Percentiles rank a stretch among this genome's conserved stretches.
These are phyloP conservation scores for Diplodia corticola DNA, from an alignment of 2,329 filamentous ascomycete species.

Conservation along the genomic window DNA sequence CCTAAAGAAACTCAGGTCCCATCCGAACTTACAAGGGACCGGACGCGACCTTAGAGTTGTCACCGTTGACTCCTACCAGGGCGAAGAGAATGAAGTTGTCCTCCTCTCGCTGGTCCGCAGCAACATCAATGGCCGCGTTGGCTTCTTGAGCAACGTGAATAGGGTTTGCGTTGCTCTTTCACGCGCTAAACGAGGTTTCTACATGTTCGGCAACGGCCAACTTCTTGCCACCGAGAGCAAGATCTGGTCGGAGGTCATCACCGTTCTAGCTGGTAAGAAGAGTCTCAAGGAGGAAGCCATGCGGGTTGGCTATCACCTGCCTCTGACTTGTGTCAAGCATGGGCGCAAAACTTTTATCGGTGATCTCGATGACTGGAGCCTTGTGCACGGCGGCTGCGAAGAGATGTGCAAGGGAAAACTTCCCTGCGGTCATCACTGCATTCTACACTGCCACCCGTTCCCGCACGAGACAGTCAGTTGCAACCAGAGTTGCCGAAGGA, in stretches of 20 bases:
- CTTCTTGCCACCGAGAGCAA: constrained; percentile 50
- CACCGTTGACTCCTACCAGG: constrained; percentile 88
- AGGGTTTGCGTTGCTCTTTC: constrained; percentile 64
- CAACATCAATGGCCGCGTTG: constrained; percentile 59
- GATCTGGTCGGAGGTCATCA: constrained; percentile 55
- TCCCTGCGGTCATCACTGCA: constrained; percentile 38
- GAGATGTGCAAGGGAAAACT: constrained; percentile 24
- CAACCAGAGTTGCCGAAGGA: not conserved
- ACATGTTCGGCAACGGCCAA: constrained; percentile 76
- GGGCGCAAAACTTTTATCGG: constrained; percentile 52
- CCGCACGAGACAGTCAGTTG: constrained; percentile 3
- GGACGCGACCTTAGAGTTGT: constrained; percentile 60
- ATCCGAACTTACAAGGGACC: constrained; percentile 44
- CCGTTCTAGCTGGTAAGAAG: constrained; percentile 46
- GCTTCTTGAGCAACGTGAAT: constrained; percentile 70
- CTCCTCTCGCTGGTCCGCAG: constrained; percentile 79
- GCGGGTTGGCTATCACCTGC: constrained; percentile 56
- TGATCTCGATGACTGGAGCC: constrained; percentile 10
- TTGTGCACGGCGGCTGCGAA: constrained; percentile 17
- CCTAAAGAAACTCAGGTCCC: constrained; percentile 48
- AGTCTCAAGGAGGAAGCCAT: constrained; percentile 30
- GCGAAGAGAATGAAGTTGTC: constrained; percentile 84
- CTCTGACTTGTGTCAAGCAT: constrained; percentile 65
- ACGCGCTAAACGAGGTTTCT: constrained; percentile 76
- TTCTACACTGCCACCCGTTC: constrained; percentile 36